Percentiles rank a stretch among this genome's conserved stretches.
Evolutionary conservation across 495 filamentous ascomycete species (phyloP).

Genomic region (Daldinia childiae): DNA sequence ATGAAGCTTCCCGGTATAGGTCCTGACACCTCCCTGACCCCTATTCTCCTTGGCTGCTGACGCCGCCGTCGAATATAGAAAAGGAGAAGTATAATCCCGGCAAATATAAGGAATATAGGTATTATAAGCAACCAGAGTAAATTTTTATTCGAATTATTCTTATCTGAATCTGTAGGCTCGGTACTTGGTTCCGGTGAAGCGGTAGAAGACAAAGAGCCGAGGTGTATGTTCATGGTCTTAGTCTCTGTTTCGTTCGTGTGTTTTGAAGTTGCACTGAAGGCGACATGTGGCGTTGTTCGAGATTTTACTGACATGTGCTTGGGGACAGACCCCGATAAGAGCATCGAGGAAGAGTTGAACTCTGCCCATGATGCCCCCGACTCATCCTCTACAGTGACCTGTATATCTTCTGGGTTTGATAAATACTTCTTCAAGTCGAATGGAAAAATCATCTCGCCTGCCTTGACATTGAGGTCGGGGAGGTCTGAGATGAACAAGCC

Average conservation of each 20-base stretch:
- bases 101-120: constrained; percentile 35
- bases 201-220: constrained; percentile 47
- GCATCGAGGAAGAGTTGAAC: constrained; percentile 66
- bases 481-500: constrained; percentile 53
- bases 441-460: constrained; percentile 70
- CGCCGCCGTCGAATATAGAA: constrained; percentile 41
- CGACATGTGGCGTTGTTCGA: constrained; percentile 54
- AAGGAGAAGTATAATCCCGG: constrained; percentile 31
- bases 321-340: constrained; percentile 72
- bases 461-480: constrained; percentile 61
- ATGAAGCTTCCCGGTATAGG: constrained; percentile 53
- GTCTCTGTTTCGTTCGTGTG: constrained; percentile 53
- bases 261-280: constrained; percentile 61
- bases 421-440: constrained; percentile 69
- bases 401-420: constrained; percentile 59
- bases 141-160: constrained; percentile 26
- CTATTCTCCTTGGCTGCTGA: constrained; percentile 29
- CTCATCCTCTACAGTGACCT: constrained; percentile 63
- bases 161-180: constrained; percentile 14
- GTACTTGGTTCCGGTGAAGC: constrained; percentile 19
- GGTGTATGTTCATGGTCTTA: constrained; percentile 60
- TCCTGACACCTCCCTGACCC: constrained; percentile 52
- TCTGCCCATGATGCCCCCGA: constrained; percentile 70
- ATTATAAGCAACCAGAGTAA: constrained; percentile 45
- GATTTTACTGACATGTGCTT: constrained; percentile 25